A percentile compares a stretch with the other conserved stretches of the same genome.
These are phyloP conservation scores for Sungouiozyma intestinalis DNA, from an alignment of 805 yeast species.

Conservation along the genomic window DNA sequence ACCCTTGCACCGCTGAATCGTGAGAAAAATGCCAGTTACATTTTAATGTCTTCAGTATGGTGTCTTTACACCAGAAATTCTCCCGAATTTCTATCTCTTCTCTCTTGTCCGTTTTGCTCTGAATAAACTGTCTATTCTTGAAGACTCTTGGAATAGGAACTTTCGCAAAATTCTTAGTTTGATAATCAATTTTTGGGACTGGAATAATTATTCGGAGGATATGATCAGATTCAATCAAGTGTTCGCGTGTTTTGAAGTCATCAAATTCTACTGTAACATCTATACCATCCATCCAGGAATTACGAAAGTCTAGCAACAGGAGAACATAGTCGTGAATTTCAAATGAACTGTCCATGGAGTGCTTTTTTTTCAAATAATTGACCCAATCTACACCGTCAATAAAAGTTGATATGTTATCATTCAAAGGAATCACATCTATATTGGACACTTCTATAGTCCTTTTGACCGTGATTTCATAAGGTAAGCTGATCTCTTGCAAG, in stretches of 20 bases:
- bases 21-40: slow-evolving; percentile 51
- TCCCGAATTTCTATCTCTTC: slow-evolving; percentile 49
- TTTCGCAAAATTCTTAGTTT: slow-evolving; percentile 23
- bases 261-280: slow-evolving; percentile 28
- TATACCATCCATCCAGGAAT: slow-evolving; percentile 62
- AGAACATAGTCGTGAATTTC: slow-evolving; percentile 46
- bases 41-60: slow-evolving; percentile 43
- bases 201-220: slow-evolving; percentile 64
- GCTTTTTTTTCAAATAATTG: slow-evolving; percentile 11
- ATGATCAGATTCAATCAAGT: slow-evolving; percentile 33
- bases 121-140: slow-evolving; percentile 53
- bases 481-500: slow-evolving; percentile 17
- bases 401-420: slow-evolving; percentile 20
- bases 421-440: slow-evolving; percentile 57
- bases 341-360: slow-evolving; percentile 8
- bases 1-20: slow-evolving; percentile 10
- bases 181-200: slow-evolving; percentile 40
- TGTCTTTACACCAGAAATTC: slow-evolving; percentile 74
- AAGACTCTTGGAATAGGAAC: slow-evolving; percentile 60
- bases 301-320: slow-evolving; percentile 65
- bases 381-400: slow-evolving; percentile 21
- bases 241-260: slow-evolving; percentile 15
- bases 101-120: slow-evolving; percentile 38
- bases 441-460: slow-evolving; percentile 60
- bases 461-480: slow-evolving; percentile 31